These are phyloP conservation scores for Glutinoglossum americanum DNA, from an alignment of 495 filamentous ascomycete genomes.

Conservation along the genomic window DNA sequence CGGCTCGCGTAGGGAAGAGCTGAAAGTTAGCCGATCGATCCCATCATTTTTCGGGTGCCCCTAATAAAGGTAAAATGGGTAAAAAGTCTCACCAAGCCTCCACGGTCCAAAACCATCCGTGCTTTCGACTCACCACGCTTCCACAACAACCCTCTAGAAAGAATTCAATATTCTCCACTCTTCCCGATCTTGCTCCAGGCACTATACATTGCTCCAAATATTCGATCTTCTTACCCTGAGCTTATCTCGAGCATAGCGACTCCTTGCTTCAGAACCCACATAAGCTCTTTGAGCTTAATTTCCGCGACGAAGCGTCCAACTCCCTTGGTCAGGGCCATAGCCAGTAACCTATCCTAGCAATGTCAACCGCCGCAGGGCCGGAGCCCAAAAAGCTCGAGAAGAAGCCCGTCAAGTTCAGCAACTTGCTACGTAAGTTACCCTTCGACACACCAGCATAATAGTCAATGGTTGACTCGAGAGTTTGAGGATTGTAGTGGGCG, in stretches of 20 bases:
- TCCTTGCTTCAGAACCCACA: background rate
- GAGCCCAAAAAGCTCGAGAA: constrained; percentile 59
- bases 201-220: background rate
- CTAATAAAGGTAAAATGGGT: background rate
- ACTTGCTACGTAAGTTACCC: constrained; percentile 49
- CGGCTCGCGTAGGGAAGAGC: background rate
- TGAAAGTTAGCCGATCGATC: background rate
- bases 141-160: too few relatives aligned
- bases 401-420: constrained; percentile 99
- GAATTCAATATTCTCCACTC: too few relatives aligned
- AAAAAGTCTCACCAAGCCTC: background rate
- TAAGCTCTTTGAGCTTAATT: constrained; percentile 1
- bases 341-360: constrained; percentile 9
- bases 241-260: background rate
- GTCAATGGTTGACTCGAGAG: background rate
- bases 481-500: constrained; percentile 40
- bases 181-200: background rate
- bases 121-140: background rate
- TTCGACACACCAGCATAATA: background rate
- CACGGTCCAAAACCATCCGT: background rate
- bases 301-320: constrained; percentile 59
- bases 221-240: background rate
- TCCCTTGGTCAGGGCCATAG: constrained; percentile 79
- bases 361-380: constrained; percentile 16
- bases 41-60: background rate